Conservation (phyloP, 2,329 filamentous ascomycete genomes). For the Talaromyces sp. region DNA sequence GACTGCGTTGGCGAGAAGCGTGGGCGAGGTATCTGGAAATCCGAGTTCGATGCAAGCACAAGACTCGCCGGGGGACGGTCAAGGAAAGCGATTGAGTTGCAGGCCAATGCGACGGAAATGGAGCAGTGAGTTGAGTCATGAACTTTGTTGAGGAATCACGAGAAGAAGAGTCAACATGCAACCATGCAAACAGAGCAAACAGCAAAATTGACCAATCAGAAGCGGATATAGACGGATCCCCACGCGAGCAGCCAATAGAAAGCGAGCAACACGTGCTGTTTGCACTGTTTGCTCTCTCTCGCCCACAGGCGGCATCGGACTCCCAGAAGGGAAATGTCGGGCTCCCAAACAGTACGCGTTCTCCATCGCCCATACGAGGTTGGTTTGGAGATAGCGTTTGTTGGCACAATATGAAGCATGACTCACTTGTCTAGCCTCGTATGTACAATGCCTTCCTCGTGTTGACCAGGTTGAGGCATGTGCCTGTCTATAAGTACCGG, state of each 20-base stretch:
- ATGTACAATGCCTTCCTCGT: not conserved
- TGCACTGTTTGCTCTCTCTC: not conserved
- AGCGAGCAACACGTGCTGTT: not conserved
- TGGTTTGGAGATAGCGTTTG: not conserved
- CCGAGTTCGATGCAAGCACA: not conserved
- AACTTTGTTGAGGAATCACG: not conserved
- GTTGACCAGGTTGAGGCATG: not conserved
- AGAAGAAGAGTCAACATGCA: not conserved
- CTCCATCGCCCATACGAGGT: not conserved
- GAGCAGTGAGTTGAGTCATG: not conserved
- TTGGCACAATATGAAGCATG: not conserved
- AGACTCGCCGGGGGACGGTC: not conserved
- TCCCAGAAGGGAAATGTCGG: not conserved
- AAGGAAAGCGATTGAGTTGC: not conserved
- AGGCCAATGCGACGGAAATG: not conserved
- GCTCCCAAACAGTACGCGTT: not conserved
- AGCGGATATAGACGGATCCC: not conserved
- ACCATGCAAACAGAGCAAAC: not conserved
- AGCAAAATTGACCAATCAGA: not conserved
- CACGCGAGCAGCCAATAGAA: not conserved
- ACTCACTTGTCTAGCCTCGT: not conserved
- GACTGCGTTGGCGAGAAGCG: not conserved
- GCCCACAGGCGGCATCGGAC: not conserved
- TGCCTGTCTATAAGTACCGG: not conserved
- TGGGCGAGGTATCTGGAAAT: no score